Evolutionary conservation across 495 filamentous ascomycete genomes (phyloP).

Genomic region (Rostrohypoxylon terebratum): DNA sequence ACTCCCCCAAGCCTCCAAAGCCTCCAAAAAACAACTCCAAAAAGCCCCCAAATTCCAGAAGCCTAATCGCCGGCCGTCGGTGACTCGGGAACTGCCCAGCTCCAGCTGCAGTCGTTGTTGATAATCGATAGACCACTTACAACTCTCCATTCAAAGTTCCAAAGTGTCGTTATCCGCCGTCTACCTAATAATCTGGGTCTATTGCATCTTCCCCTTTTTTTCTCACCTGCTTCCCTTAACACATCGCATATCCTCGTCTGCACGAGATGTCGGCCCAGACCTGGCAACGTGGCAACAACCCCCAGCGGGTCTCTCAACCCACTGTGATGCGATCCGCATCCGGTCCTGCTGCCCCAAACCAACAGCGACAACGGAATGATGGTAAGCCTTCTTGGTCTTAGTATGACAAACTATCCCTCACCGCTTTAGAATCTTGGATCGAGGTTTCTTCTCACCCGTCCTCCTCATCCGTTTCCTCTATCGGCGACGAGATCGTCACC

Average conservation of each 20-base stretch:
- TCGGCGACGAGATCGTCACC: slow-evolving; percentile 87
- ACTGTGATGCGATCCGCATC: slow-evolving; percentile 36
- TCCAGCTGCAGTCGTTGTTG: slow-evolving; percentile 6
- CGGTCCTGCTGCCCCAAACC: slow-evolving; percentile 31
- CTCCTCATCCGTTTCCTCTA: slow-evolving; percentile 88
- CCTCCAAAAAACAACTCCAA: no score
- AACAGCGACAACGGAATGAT: slow-evolving; percentile 47
- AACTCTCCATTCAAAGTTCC: slow-evolving; percentile 11
- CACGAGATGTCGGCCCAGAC: slow-evolving; percentile 39
- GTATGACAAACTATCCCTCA: slow-evolving; percentile 32
- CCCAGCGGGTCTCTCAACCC: slow-evolving; percentile 36
- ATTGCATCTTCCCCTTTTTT: slow-evolving; percentile 8
- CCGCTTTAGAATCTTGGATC: slow-evolving; percentile 88
- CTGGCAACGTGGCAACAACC: slow-evolving; percentile 37
- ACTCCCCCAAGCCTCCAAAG: slow-evolving; percentile 19
- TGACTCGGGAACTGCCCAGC: slow-evolving; percentile 13
- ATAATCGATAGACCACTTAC: slow-evolving; percentile 17
- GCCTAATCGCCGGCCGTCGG: slow-evolving; percentile 33
- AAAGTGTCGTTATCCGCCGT: slow-evolving; percentile 15
- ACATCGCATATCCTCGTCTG: slow-evolving; percentile 2
- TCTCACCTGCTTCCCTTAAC: slow-evolving; percentile 11
- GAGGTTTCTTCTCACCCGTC: slow-evolving; percentile 94
- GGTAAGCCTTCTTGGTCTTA: slow-evolving; percentile 39
- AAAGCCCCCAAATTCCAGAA: slow-evolving; percentile 10
- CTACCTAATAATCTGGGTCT: slow-evolving; percentile 12